phyloP scores from a whole-genome alignment of 2,329 filamentous ascomycete species.

The Arthrobotrys sphaeroides region DNA sequence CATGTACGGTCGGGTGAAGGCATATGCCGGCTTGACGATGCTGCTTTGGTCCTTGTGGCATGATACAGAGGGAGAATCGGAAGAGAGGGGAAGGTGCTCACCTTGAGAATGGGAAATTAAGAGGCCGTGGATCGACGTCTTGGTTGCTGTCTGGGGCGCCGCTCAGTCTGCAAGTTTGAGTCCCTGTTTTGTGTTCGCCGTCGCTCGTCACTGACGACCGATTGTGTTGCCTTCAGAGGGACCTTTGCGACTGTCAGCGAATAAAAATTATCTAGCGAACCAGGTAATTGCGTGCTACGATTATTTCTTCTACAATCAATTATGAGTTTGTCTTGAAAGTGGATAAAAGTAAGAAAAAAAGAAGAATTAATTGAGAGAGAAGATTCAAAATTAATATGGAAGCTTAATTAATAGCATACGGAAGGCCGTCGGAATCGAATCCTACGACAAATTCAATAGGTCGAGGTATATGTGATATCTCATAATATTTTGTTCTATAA shows the following conservation, averaged over 20 bases:
- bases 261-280: not conserved
- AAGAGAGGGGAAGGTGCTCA: not conserved
- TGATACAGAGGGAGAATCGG: not conserved
- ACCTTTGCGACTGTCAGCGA: not conserved
- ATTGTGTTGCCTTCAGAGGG: not conserved
- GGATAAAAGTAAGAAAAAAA: too few relatives aligned
- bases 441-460: too few relatives aligned
- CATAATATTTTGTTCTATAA: too few relatives aligned
- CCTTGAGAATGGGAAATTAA: not conserved
- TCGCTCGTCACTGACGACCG: not conserved
- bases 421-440: too few relatives aligned
- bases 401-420: too few relatives aligned
- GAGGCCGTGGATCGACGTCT: slow-evolving; percentile 22
- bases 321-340: too few relatives aligned
- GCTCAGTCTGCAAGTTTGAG: not conserved
- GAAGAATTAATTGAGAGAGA: too few relatives aligned
- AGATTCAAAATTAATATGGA: too few relatives aligned
- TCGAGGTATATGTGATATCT: too few relatives aligned
- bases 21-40: not conserved
- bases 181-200: slow-evolving; percentile 3
- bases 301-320: too few relatives aligned
- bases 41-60: not conserved
- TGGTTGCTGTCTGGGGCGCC: slow-evolving; percentile 17
- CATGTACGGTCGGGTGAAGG: not conserved
- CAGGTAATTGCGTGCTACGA: too few relatives aligned